A percentile compares a stretch with the other conserved stretches of the same genome.
phyloP scores from a whole-genome alignment of 2,329 filamentous ascomycete genomes.

The Albophoma yamanashiensis region DNA sequence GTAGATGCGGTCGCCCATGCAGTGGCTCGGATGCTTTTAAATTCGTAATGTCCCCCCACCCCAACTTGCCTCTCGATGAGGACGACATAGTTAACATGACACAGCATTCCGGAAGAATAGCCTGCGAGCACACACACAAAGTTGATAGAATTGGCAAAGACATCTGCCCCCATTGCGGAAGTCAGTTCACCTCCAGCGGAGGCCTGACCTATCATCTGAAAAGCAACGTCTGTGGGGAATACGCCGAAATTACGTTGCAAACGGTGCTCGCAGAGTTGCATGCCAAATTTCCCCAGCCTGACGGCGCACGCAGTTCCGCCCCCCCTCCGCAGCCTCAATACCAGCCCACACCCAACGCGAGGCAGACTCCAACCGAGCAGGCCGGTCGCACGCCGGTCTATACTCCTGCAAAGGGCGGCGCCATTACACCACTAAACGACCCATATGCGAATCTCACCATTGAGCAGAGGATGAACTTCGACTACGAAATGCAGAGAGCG shows the following conservation, averaged over 20 bases:
- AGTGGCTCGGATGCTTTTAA: conserved; percentile 16
- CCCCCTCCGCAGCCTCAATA: not conserved
- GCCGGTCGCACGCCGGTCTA: not conserved
- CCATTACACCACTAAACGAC: conserved; percentile 15
- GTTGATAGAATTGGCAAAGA: conserved; percentile 15
- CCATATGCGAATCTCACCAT: conserved; percentile 34
- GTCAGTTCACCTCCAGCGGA: conserved; percentile 27
- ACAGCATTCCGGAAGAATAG: conserved; percentile 17
- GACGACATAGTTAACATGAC: not conserved
- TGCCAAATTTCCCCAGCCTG: not conserved
- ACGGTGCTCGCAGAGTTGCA: not conserved
- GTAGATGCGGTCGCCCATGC: conserved; percentile 23
- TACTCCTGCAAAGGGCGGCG: not conserved
- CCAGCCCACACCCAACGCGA: not conserved
- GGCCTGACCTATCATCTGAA: conserved; percentile 34
- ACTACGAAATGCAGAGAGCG: conserved; percentile 16
- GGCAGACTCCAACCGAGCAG: not conserved
- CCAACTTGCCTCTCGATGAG: not conserved
- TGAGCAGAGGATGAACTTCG: conserved; percentile 12
- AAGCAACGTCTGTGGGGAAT: conserved; percentile 35
- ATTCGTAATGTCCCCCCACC: conserved; percentile 15
- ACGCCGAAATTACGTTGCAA: conserved; percentile 10
- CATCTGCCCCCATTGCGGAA: conserved; percentile 33
- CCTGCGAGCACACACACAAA: conserved; percentile 11
- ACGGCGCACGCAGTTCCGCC: not conserved